phyloP scores from a whole-genome alignment of 441 rosid species.

The Corymbia calophylla region DNA sequence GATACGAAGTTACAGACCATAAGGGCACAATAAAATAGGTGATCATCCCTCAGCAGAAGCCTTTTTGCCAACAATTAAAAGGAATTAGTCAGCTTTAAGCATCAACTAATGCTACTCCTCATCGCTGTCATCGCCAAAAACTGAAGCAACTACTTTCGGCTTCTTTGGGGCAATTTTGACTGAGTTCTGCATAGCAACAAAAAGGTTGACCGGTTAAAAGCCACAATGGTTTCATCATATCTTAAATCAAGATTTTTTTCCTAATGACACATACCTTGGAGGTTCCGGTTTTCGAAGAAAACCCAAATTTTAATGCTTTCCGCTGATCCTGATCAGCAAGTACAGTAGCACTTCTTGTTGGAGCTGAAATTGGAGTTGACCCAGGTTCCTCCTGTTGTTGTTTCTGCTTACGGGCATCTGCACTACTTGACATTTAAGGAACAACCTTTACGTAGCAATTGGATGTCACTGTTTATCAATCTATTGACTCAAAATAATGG shows the following conservation, averaged over 20 bases:
- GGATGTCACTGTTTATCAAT: neutral
- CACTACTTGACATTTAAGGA: constrained; percentile 31
- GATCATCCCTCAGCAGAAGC: neutral
- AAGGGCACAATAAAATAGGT: neutral
- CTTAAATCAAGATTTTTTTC: neutral
- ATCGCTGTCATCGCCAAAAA: constrained; percentile 73
- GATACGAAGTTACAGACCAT: neutral
- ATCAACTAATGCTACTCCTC: constrained; percentile 31
- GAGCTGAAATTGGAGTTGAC: constrained; percentile 20
- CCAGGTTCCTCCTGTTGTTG: constrained; percentile 45
- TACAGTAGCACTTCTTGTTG: constrained; percentile 26
- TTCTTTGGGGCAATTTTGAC: constrained; percentile 40
- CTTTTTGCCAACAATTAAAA: neutral
- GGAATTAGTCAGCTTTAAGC: neutral
- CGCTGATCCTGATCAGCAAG: constrained; percentile 77
- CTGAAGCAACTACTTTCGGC: constrained; percentile 58
- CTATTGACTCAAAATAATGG: neutral
- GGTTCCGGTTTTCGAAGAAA: constrained; percentile 52
- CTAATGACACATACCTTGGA: constrained; percentile 46
- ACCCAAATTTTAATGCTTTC: constrained; percentile 75
- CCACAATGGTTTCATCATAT: neutral
- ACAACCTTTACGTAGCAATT: neutral
- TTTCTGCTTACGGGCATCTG: constrained; percentile 67
- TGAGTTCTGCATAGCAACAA: constrained; percentile 30
- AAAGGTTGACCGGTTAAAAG: neutral